These are phyloP conservation scores for Microascus cirrosus DNA, from an alignment of 2,329 filamentous ascomycete genomes.

Conservation along the genomic window DNA sequence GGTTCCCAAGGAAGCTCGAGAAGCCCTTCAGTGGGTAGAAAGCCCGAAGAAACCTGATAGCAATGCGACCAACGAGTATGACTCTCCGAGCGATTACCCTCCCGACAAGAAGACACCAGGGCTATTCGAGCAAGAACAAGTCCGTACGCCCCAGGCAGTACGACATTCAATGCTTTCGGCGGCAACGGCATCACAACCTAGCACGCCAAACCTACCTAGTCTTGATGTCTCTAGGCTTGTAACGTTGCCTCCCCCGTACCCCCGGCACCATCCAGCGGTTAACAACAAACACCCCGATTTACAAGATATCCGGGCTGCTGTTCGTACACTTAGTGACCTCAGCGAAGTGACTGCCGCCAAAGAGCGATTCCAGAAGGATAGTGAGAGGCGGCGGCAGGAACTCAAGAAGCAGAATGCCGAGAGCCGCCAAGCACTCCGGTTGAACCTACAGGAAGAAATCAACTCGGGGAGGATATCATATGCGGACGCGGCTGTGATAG, in stretches of 20 bases:
- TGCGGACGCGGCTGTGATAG: slow-evolving; percentile 70
- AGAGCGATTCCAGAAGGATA: slow-evolving; percentile 44
- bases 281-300: slow-evolving; percentile 93
- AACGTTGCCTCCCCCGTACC: slow-evolving; percentile 86
- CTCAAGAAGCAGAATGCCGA: slow-evolving; percentile 35
- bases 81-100: slow-evolving; percentile 36
- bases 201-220: slow-evolving; percentile 36
- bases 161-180: slow-evolving; percentile 27
- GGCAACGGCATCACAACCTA: slow-evolving; percentile 28
- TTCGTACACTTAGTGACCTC: slow-evolving; percentile 64
- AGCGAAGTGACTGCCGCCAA: slow-evolving; percentile 61
- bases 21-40: slow-evolving; percentile 60
- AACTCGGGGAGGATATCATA: slow-evolving; percentile 69
- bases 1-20: slow-evolving; percentile 63
- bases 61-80: slow-evolving; percentile 5
- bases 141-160: slow-evolving; percentile 30
- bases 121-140: slow-evolving; percentile 36
- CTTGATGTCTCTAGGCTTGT: slow-evolving; percentile 87
- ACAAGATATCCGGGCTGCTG: slow-evolving; percentile 60
- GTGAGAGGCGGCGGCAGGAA: slow-evolving; percentile 46
- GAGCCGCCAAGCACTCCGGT: slow-evolving; percentile 53
- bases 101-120: slow-evolving; percentile 38
- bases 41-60: slow-evolving; percentile 27
- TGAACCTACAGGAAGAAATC: slow-evolving; percentile 70
- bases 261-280: slow-evolving; percentile 86